These are phyloP conservation scores for Boletus rubescentipes DNA, from an alignment of 768 basidiomycete genomes.

Conservation along the genomic window DNA sequence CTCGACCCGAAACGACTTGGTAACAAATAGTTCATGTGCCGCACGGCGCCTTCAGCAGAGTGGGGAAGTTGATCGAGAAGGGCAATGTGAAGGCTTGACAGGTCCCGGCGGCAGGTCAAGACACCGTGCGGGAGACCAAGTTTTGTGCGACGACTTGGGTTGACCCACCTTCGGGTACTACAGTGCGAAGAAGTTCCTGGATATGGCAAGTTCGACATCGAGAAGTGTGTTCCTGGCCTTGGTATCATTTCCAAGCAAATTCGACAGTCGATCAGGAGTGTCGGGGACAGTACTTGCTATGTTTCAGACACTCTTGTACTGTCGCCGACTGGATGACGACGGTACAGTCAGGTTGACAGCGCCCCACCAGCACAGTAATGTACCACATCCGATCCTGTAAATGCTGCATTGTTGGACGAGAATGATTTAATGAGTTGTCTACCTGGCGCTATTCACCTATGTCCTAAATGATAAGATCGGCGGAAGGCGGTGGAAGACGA, in stretches of 20 bases:
- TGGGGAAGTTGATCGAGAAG: not conserved
- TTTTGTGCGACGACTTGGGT: not conserved
- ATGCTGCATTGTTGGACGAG: slow-evolving; percentile 9
- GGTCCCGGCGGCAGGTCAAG: not conserved
- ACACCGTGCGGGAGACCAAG: too few relatives aligned
- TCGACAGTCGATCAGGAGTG: not conserved
- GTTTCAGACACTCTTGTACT: slow-evolving; percentile 8
- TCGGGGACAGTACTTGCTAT: not conserved
- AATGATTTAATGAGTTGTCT: not conserved
- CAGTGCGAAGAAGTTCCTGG: not conserved
- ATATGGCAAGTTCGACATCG: slow-evolving; percentile 12
- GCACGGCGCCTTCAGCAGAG: not conserved
- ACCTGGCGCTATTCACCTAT: not conserved
- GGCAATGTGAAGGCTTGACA: not conserved
- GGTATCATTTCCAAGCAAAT: not conserved
- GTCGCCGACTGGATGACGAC: not conserved
- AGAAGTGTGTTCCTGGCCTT: slow-evolving; percentile 4
- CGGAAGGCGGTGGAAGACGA: not conserved
- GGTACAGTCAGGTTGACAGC: not conserved
- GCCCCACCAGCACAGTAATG: slow-evolving; percentile 1
- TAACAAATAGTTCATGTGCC: not conserved
- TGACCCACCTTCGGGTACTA: too few relatives aligned
- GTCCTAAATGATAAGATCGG: slow-evolving; percentile 3
- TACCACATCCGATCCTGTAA: not conserved
- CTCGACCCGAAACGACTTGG: not conserved